Percentiles rank a stretch among this genome's conserved stretches.
Evolutionary conservation across 2,329 filamentous ascomycete species (phyloP).

Genomic region (Teratosphaeria epicoccoides): DNA sequence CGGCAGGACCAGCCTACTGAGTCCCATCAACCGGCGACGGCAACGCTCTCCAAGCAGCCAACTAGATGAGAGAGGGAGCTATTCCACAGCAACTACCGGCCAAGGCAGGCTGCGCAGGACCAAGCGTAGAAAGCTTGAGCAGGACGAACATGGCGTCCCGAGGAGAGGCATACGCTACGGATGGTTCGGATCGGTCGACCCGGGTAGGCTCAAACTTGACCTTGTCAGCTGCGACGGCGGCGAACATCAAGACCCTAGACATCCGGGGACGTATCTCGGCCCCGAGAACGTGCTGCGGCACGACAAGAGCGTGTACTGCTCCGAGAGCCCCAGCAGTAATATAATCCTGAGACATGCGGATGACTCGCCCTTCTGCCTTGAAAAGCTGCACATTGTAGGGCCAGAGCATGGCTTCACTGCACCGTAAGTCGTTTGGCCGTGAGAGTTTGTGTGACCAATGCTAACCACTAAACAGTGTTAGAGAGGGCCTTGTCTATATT

Average conservation of each 20-base stretch:
- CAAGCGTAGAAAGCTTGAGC: conserved; percentile 33
- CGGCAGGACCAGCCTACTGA: conserved; percentile 3
- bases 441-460: not conserved
- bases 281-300: conserved; percentile 75
- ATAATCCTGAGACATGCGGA: conserved; percentile 74
- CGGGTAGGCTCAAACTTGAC: conserved; percentile 73
- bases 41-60: conserved; percentile 8
- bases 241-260: conserved; percentile 42
- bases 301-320: conserved; percentile 80
- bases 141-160: conserved; percentile 11
- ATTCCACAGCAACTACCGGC: conserved; percentile 8
- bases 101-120: conserved; percentile 11
- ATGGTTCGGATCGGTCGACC: conserved; percentile 74
- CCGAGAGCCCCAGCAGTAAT: conserved; percentile 77
- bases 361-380: conserved; percentile 67
- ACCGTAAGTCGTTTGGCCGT: conserved; percentile 52
- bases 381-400: conserved; percentile 79
- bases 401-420: conserved; percentile 72
- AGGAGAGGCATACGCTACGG: conserved; percentile 60
- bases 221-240: conserved; percentile 84
- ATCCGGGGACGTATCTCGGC: conserved; percentile 44
- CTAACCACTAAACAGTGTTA: conserved; percentile 47
- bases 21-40: conserved; percentile 8
- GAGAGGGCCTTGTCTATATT: conserved; percentile 87
- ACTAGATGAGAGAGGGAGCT: conserved; percentile 1